Conservation (phyloP, 352 stramenopile species). For the Globisporangium alternatum region DNA sequence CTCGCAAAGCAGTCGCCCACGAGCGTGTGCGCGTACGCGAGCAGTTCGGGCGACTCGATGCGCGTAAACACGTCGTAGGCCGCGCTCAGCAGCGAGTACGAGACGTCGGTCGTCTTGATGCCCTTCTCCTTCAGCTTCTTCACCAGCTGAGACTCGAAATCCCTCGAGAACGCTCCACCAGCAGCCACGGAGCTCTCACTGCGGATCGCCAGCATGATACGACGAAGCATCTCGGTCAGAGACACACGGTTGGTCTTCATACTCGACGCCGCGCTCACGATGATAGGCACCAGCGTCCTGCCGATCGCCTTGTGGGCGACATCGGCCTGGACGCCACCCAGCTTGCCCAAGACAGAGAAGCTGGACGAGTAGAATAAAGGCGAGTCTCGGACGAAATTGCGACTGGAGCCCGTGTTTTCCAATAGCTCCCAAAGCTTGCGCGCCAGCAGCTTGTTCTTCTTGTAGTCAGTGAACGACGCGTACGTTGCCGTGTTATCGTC, state of each 20-base stretch:
- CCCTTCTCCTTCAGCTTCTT: background rate
- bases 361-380: slow-evolving; percentile 32
- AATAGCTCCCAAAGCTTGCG: slow-evolving; percentile 41
- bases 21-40: slow-evolving; percentile 7
- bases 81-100: slow-evolving; percentile 10
- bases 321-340: slow-evolving; percentile 28
- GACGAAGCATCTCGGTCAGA: slow-evolving; percentile 13
- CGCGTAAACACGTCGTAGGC: slow-evolving; percentile 20
- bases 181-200: background rate
- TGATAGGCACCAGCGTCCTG: slow-evolving; percentile 30
- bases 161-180: slow-evolving; percentile 1
- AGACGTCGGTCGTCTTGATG: background rate
- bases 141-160: slow-evolving; percentile 9
- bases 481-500: slow-evolving; percentile 13
- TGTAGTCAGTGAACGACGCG: slow-evolving; percentile 29
- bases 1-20: slow-evolving; percentile 9
- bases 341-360: slow-evolving; percentile 25
- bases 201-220: slow-evolving; percentile 16
- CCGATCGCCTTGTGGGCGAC: slow-evolving; percentile 21
- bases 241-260: background rate
- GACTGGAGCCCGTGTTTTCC: slow-evolving; percentile 10
- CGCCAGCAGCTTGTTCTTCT: slow-evolving; percentile 34
- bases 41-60: slow-evolving; percentile 14
- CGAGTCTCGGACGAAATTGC: background rate
- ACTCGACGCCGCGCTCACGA: slow-evolving; percentile 20